Evolutionary conservation across 2,329 filamentous ascomycete species (phyloP).

Genomic region (Gremmenia infestans): DNA sequence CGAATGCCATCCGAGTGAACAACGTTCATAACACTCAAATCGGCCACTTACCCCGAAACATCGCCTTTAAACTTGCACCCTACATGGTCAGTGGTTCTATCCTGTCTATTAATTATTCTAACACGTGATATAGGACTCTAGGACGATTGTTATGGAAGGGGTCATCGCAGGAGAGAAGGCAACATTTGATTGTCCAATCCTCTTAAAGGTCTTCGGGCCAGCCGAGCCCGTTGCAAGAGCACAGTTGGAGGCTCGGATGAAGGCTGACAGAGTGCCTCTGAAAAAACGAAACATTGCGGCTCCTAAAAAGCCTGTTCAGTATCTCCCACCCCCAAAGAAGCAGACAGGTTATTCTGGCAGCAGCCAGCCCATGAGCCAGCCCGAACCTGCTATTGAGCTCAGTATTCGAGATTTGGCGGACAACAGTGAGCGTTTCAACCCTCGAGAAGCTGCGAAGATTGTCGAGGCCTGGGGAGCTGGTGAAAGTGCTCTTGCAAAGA

Average conservation of each 20-base stretch:
- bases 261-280: slow-evolving; percentile 56
- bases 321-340: slow-evolving; percentile 37
- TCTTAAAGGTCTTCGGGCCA: slow-evolving; percentile 65
- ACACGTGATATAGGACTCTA: slow-evolving; percentile 42
- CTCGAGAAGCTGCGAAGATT: slow-evolving; percentile 64
- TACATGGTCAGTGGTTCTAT: slow-evolving; percentile 54
- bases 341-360: slow-evolving; percentile 20
- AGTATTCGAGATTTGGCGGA: slow-evolving; percentile 53
- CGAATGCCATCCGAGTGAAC: slow-evolving; percentile 71
- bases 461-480: slow-evolving; percentile 47
- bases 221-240: slow-evolving; percentile 47
- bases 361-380: slow-evolving; percentile 7
- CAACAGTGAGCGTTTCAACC: slow-evolving; percentile 61
- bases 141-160: slow-evolving; percentile 62
- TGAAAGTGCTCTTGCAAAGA: slow-evolving; percentile 63
- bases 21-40: slow-evolving; percentile 74
- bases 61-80: slow-evolving; percentile 67
- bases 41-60: slow-evolving; percentile 65
- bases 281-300: slow-evolving; percentile 30
- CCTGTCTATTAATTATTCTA: background rate
- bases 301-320: slow-evolving; percentile 46
- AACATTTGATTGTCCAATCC: slow-evolving; percentile 66
- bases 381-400: slow-evolving; percentile 8
- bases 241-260: slow-evolving; percentile 56
- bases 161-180: slow-evolving; percentile 62